A percentile compares a stretch with the other conserved stretches of the same genome.
Evolutionary conservation across 2,329 filamentous ascomycete species (phyloP).

Genomic region (Triangularia setosa): DNA sequence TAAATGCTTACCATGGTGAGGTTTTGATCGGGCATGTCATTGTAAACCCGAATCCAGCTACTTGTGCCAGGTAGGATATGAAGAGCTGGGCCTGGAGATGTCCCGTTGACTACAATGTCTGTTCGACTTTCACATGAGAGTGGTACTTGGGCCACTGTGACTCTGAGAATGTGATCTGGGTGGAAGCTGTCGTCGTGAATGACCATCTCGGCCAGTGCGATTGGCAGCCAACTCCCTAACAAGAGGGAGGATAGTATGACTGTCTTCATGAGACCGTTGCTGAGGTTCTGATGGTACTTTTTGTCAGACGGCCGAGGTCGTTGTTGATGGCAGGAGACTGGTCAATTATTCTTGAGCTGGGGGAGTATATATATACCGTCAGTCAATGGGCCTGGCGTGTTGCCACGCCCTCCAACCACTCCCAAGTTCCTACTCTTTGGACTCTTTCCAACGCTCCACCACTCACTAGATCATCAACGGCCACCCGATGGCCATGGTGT

Average conservation of each 20-base stretch:
- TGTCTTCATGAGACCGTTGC: conserved; percentile 8
- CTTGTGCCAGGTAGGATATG: conserved; percentile 42
- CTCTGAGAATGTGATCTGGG: conserved; percentile 45
- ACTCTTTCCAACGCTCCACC: neutral
- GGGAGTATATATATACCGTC: neutral
- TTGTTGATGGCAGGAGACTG: neutral
- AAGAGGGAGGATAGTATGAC: neutral
- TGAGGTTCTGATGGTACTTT: neutral
- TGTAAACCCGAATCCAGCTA: conserved; percentile 57
- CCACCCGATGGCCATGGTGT: neutral
- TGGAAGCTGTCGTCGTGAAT: conserved; percentile 30
- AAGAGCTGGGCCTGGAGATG: conserved; percentile 48
- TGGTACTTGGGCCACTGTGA: conserved; percentile 39
- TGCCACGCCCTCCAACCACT: neutral
- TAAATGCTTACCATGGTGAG: conserved; percentile 48
- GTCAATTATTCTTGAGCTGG: neutral
- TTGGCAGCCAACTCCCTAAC: conserved; percentile 9
- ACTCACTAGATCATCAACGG: neutral
- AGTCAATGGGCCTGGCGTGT: no score
- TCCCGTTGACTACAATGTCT: conserved; percentile 48
- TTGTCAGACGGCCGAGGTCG: neutral
- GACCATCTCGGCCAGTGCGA: neutral
- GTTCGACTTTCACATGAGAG: conserved; percentile 41
- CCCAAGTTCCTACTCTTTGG: neutral
- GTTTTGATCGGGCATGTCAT: conserved; percentile 50